phyloP scores from a whole-genome alignment of 2,329 filamentous ascomycete genomes.

The Biscogniauxia marginata region DNA sequence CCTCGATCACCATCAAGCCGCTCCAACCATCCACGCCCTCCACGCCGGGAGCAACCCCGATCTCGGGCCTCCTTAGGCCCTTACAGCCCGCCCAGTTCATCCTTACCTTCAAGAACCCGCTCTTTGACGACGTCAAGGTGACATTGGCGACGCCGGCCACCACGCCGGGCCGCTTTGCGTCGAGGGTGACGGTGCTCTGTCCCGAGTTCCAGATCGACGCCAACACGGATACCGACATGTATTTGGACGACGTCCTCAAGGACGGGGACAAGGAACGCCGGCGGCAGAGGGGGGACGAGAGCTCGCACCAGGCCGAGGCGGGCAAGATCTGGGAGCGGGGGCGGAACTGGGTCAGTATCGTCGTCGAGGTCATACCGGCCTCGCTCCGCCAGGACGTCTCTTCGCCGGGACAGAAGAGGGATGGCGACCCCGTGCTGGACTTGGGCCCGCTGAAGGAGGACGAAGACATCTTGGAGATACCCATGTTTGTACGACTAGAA shows the following conservation, averaged over 20 bases:
- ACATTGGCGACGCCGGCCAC: slow-evolving; percentile 80
- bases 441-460: slow-evolving; percentile 53
- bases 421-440: slow-evolving; percentile 39
- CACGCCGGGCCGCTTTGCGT: slow-evolving; percentile 74
- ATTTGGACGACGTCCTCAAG: slow-evolving; percentile 88
- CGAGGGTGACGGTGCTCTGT: slow-evolving; percentile 86
- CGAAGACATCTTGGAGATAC: slow-evolving; percentile 77
- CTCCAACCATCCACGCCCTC: slow-evolving; percentile 36
- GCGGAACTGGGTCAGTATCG: slow-evolving; percentile 91
- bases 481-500: slow-evolving; percentile 88
- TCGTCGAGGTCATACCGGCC: slow-evolving; percentile 81
- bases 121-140: slow-evolving; percentile 87
- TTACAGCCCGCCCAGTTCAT: slow-evolving; percentile 71
- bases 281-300: slow-evolving; percentile 38
- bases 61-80: slow-evolving; percentile 49
- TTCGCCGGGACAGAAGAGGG: slow-evolving; percentile 23
- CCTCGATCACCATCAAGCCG: slow-evolving; percentile 71
- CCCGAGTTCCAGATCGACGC: slow-evolving; percentile 93
- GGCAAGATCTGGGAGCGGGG: slow-evolving; percentile 97
- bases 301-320: slow-evolving; percentile 67
- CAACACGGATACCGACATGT: slow-evolving; percentile 77
- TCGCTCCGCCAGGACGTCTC: slow-evolving; percentile 45
- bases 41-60: slow-evolving; percentile 19
- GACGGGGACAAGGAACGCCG: slow-evolving; percentile 42
- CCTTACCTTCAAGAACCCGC: slow-evolving; percentile 87